Base-by-base conservation (phyloP, 2,329 filamentous ascomycete species). In the Claviceps africana region DNA sequence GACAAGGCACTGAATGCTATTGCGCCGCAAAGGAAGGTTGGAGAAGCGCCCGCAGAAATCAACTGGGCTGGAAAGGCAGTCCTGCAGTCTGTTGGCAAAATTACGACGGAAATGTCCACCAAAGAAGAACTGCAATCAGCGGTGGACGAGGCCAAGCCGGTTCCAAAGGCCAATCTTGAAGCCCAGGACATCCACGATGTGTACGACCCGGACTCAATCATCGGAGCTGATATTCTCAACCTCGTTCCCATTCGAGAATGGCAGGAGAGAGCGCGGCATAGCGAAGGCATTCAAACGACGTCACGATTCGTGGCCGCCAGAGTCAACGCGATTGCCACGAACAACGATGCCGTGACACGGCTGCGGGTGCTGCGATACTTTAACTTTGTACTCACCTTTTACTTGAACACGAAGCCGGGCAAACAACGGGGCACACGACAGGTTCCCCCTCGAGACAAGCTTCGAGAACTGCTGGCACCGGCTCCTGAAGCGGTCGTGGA, bases 1-100 rank as follows among this genome's bases (percentile, higher is more conserved):
- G 78, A 82, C 52, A 74, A 78, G 56, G 81, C 81, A 2, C 76
- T 86, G 60, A 89, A 90, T 62, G 84, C 85, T 19, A 88, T 91
- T 58, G 69, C 68, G 43, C 67, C 72, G 43, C 64, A 65, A 61
- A 68, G 64, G 56, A 64, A 59, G 52, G 50, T 58, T 39, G 61
- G 65, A 22, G 63, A 67, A 37, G 64, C 62, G 44, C 68, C 72
- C n/a, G 68, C 69, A 37, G 76, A 77, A 58, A 70, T 82, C 43
- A 76, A 78, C 53, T 69, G 75, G 37, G 73, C 77, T 3, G 74
- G 79, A 47, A 69, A 71, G 47, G 80, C 78, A 8, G 77, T 88
- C 51, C 73, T 90, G 57, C 72, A 77, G 22, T 75, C 74, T 17
- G 83, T 90, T 62, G 76, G 76, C 47, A 72, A 78, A 47, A 70